These are phyloP conservation scores for Metschnikowia reukaufii DNA, from an alignment of 805 yeast genomes.

Conservation along the genomic window DNA sequence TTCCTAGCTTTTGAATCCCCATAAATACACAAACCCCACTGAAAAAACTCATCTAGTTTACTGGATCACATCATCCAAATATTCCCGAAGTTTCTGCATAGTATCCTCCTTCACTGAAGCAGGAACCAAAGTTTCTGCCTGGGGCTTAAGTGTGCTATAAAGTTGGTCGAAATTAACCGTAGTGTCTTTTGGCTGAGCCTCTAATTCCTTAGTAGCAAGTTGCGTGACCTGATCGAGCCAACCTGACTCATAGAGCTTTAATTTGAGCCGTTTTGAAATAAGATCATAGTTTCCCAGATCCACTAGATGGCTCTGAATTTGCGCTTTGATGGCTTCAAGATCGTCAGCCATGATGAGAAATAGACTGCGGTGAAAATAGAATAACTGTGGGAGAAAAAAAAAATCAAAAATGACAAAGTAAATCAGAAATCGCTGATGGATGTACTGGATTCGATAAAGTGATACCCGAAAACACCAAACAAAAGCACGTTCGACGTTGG, in stretches of 20 bases:
- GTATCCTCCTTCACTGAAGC: conserved; percentile 60
- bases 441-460: too few relatives aligned
- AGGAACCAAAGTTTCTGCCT: conserved; percentile 73
- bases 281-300: conserved; percentile 79
- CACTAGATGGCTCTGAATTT: conserved; percentile 69
- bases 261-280: conserved; percentile 62
- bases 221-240: conserved; percentile 79
- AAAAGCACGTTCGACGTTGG: too few relatives aligned
- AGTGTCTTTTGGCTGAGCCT: conserved; percentile 35
- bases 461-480: too few relatives aligned
- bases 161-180: conserved; percentile 53
- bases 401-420: too few relatives aligned
- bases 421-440: too few relatives aligned
- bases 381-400: too few relatives aligned
- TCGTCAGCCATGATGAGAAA: conserved; percentile 25
- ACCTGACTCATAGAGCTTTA: conserved; percentile 71
- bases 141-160: conserved; percentile 54
- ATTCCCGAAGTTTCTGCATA: conserved; percentile 55
- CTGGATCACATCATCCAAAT: conserved; percentile 44
- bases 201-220: conserved; percentile 51
- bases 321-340: conserved; percentile 49
- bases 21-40: not conserved
- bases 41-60: not conserved
- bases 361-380: too few relatives aligned
- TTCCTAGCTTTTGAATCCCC: not conserved